Percentiles rank a stretch among this genome's conserved stretches.
phyloP scores from a whole-genome alignment of 1,284 basidiomycete genomes.

The Trametes pubescens region DNA sequence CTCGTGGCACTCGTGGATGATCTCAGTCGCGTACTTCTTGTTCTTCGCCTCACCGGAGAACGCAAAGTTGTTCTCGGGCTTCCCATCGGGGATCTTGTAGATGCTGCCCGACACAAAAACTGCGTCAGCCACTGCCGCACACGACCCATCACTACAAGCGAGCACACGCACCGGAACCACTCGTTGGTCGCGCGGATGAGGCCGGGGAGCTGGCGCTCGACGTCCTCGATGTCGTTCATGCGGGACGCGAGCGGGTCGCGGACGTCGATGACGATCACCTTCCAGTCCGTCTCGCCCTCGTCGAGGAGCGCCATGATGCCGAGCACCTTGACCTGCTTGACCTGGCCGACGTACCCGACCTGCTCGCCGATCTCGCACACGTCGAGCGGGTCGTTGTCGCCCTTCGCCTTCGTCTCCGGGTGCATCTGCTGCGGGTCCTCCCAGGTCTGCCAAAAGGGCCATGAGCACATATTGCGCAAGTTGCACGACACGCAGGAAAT shows the following conservation, averaged over 20 bases:
- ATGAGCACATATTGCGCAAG: background rate
- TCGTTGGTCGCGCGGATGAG: conserved; percentile 97
- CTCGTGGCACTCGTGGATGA: conserved; percentile 99
- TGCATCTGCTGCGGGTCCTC: conserved; percentile 92
- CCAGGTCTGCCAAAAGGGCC: conserved; percentile 80
- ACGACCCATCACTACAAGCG: conserved; percentile 3
- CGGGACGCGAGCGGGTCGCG: conserved; percentile 96
- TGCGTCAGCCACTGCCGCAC: conserved; percentile 13
- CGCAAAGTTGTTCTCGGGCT: conserved; percentile 98
- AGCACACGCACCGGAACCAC: conserved; percentile 77
- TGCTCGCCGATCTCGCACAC: conserved; percentile 99
- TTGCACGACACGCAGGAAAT: too few species aligned
- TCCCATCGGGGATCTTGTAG: conserved; percentile 99
- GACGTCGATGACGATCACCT: conserved; percentile 97
- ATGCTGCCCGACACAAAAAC: conserved; percentile 61
- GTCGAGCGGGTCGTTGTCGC: conserved; percentile 99
- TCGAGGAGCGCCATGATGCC: conserved; percentile 99
- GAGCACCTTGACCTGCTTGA: conserved; percentile 99
- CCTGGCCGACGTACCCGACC: conserved; percentile 96
- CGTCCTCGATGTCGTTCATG: conserved; percentile 99
- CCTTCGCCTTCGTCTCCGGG: conserved; percentile 98
- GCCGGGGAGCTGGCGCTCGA: conserved; percentile 97
- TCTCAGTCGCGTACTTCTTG: conserved; percentile 98
- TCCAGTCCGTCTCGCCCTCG: conserved; percentile 99
- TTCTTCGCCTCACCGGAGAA: conserved; percentile 99